Evolutionary conservation across 2,329 filamentous ascomycete genomes (phyloP), one percentile per base, ranked within the genome.

Genomic region (Pseudocercospora cruenta): DNA sequence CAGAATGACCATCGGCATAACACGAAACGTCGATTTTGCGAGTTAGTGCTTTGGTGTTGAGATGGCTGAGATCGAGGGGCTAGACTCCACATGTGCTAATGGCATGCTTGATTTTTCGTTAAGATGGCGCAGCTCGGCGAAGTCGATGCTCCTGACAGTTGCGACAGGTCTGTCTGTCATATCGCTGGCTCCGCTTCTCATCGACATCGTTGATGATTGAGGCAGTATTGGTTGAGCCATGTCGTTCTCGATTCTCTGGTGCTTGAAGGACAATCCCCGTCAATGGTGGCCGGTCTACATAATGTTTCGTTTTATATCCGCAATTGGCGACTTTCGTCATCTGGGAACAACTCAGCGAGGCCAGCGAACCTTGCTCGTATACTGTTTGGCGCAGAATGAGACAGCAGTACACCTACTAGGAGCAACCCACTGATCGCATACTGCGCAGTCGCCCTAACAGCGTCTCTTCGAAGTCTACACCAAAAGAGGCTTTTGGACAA

Each of bases 1-100:
- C 69, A 92, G 75, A 55, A 92, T 86, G 66, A 93, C 81, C 79
- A 88, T 88, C 0, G 90, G 89, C 63, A 92, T 81, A 77, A 93
- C 66, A 57, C 90, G 85, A 21, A 83, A 72, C n/a, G 74, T 93
- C 91, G 62, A 93, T 87, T 80, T 92, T 93, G 71, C 87, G 85
- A 75, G 88, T 85, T 72, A 93, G 79, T 16, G 79, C 82, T 57
- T 77, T 80, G 9, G 16, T 24, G 21, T 54, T 28, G 49, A 24
- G 22, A 8, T 54, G 19, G 24, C 24, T 54, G 19, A 54, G 49
- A 28, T 22, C 22, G 21, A 24, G 49, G 28, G 14, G 24, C 9
- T 16, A 4, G 24, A 26, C 31, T 54, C 49, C 14, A 54, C 7
- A 22, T 28, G 7, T 26, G 8, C 16, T 28, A 21, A 28, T 14